Base-by-base conservation (phyloP, 208 protist species). In the Acanthamoeba sp. region DNA sequence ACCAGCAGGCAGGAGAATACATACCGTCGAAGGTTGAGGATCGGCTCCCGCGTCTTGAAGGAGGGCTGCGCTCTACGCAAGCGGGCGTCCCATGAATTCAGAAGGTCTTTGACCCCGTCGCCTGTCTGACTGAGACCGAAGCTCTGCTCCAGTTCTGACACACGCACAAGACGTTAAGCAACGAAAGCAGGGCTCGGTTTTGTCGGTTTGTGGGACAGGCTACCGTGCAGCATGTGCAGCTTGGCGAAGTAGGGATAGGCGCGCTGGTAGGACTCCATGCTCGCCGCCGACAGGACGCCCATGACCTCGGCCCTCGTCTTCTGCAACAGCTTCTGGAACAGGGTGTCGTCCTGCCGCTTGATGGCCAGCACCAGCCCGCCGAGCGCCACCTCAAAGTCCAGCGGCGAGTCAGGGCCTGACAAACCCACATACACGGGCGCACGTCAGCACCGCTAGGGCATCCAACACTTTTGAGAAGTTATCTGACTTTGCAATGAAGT, bases 191-290 rank as follows among this genome's bases (percentile, higher is more conserved):
- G 18, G 18, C 18, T 55, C 1, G 29, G 32, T 71, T 71, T 16
- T 27, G 24, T n/a, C 0, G 12, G 32, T 36, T n/a, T 6, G 5
- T 27, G 6, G 1, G 36, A 20, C 22, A 22, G 14, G 34, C 24
- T 57, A 34, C 98, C 98, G 22, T 59, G 12, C 16, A 98, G 93
- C 45, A 97, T 97, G 73, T 99, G 98, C 9, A 97, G 66, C 69
- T 97, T 84, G 14, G 98, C 29, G 0, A 99, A 6, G 45, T 95
- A 93, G 0, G 95, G 95, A 91, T 99, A 98, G 12, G 93, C 89
- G 14, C 91, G 71, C 57, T 95, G 38, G 93, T 98, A 98, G 22
- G 94, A 93, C 88, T 98, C 97, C 62, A 96, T 96, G 36, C 64
- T 80, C 24, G 97, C 96, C n/a, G 97, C 96, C 27, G 95, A 85